Evolutionary conservation across 495 filamentous ascomycete species (phyloP).

Genomic region (Tuber microsphaerosporum): DNA sequence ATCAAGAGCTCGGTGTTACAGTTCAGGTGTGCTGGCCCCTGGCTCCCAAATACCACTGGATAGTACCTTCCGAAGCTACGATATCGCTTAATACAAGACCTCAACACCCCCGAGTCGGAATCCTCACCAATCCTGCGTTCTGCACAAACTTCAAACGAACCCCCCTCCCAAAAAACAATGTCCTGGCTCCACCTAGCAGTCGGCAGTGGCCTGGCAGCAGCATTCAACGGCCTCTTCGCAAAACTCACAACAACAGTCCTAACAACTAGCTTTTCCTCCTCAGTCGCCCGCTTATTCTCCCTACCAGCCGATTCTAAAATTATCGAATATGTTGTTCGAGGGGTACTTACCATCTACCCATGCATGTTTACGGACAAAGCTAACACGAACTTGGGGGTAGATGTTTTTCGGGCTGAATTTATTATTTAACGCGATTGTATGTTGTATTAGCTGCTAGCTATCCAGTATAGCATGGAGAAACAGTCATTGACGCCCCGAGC

Average conservation of each 20-base stretch:
- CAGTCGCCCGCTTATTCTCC: constrained; percentile 57
- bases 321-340: constrained; percentile 61
- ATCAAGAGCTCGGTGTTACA: not conserved
- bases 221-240: constrained; percentile 91
- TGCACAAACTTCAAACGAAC: not conserved
- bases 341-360: constrained; percentile 48
- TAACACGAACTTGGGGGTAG: constrained; percentile 45
- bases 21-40: not conserved
- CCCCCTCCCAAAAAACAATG: not conserved
- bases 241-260: constrained; percentile 86
- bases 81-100: not conserved
- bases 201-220: constrained; percentile 80
- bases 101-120: not conserved
- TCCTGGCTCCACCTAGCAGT: constrained; percentile 75
- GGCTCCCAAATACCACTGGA: not conserved
- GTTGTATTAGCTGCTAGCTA: constrained; percentile 24
- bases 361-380: not conserved
- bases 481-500: not conserved
- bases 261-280: constrained; percentile 61
- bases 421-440: constrained; percentile 71
- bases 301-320: constrained; percentile 49
- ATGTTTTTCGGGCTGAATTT: constrained; percentile 82
- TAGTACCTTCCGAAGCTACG: not conserved
- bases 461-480: not conserved
- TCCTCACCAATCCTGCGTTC: not conserved